Base-by-base conservation (phyloP, 2,329 filamentous ascomycete species). In the Penicillium palitans region DNA sequence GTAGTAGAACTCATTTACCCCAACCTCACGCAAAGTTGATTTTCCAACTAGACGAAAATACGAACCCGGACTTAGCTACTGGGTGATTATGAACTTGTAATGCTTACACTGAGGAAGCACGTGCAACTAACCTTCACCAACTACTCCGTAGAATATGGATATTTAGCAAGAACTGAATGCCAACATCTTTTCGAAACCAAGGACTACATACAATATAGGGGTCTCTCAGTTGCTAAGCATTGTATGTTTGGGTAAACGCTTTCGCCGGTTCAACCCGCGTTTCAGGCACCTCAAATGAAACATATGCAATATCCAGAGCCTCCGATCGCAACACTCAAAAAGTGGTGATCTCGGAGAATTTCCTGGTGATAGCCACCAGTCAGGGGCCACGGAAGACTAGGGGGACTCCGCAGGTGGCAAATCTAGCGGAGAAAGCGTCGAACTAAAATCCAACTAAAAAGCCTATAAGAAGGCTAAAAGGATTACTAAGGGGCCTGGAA, bases 301-400 rank as follows among this genome's bases (percentile, higher is more conserved):
- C 41, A 52, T 37, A 31, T n/a, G 24, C 27, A 40, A 25, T 42
- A 5, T 10, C 25, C 42, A 47, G 49, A 53, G 35, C 25, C 54
- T 25, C 45, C 29, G 33, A 50, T 50, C 21, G 15, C 33, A 27
- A 27, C 6, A 37, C n/a, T 27, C 15, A 12, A 49, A 44, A 42
- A 25, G n/a, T 31, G 55, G n/a, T 49, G 55, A 62, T 61, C 58
- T 59, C 60, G 62, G 62, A 59, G 60, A 61, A 55, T 62, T 55
- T 48, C 27, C 39, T 61, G 52, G 15, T 37, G 25, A 21, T 40
- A 17, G 24, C 37, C 46, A 33, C 52, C 60, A 56, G 39, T 44
- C 45, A 49, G 10, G 21, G 46, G 39, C 21, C 7, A 47, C 12
- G 17, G 17, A 37, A 29, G 5, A 24, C 13, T 24, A 42, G 24